Evolutionary conservation across 1,284 basidiomycete genomes (phyloP).

Genomic region (Sporisorium exsertum): DNA sequence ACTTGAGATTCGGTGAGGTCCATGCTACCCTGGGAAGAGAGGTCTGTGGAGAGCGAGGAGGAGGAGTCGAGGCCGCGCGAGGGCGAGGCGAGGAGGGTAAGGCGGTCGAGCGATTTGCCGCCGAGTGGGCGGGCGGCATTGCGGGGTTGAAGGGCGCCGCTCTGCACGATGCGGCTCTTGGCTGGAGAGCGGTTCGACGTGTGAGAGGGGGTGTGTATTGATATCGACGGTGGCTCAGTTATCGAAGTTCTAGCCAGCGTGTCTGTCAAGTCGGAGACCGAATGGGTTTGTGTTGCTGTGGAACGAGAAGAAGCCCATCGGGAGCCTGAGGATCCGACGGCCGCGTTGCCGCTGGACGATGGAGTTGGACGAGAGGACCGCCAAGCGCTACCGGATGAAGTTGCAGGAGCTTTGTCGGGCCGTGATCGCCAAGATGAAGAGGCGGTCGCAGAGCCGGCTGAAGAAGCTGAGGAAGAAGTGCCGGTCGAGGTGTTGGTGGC

Average conservation of each 20-base stretch:
- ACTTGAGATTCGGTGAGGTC: conserved; percentile 26
- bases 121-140: conserved; percentile 30
- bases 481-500: conserved; percentile 7
- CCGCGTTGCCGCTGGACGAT: background rate
- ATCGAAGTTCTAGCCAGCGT: background rate
- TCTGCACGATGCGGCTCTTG: background rate
- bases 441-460: background rate
- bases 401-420: background rate
- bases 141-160: background rate
- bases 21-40: conserved; percentile 33
- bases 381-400: background rate
- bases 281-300: background rate
- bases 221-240: background rate
- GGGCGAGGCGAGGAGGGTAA: conserved; percentile 48
- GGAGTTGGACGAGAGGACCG: background rate
- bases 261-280: background rate
- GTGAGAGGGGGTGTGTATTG: background rate
- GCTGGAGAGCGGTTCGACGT: background rate
- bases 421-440: conserved; percentile 21
- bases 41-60: conserved; percentile 16
- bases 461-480: background rate
- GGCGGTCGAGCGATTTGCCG: conserved; percentile 39
- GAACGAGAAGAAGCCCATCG: conserved; percentile 13
- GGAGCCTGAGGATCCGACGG: conserved; percentile 12
- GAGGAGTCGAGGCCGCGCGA: conserved; percentile 41